Evolutionary conservation across 768 basidiomycete species (phyloP), one percentile per base, ranked within the genome.

Genomic region (Amylocystis lapponica): DNA sequence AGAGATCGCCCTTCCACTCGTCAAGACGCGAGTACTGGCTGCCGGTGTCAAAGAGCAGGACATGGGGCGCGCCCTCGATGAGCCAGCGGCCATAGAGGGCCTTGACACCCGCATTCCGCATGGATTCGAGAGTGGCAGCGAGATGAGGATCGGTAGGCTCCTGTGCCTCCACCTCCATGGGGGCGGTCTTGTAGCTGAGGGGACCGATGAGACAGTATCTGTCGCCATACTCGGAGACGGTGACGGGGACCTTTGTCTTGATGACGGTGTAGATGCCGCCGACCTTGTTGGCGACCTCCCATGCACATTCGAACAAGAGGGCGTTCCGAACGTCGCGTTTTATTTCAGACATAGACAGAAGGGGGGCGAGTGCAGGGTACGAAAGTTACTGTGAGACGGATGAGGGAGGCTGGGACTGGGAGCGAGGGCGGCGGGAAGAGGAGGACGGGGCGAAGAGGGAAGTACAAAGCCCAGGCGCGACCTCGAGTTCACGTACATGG

Each of bases 191-290:
- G 83, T 98, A 95, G 38, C 84, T 87, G 50, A 99, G 80, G n/a
- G 96, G 96, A 25, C 96, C 96, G 57, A 99, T 89, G 62, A 99
- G 82, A 54, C 83, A 88, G 71, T 95, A 96, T 58, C 94, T 77
- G 67, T 91, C 88, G 58, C 89, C 93, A 68, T 86, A 98, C 66
- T 98, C 96, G 43, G 82, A 81, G 60, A 94, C 87, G 54, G 96
- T 98, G 68, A 99, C 91, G 42, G 96, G 96, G 44, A 96, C 93
- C 63, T 99, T 99, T 39, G 96, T 98, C 71, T 97, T 97, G 63
- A 98, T 96, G 69, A 99, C 95, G 51, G 95, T 97, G 76, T 97
- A 97, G 66, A 97, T 97, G 49, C 95, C 95, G 54, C 94, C 95
- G 64, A 97, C 94, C 67, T 96, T 97, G 79, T 97, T 96, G 26